A percentile compares a stretch with the other conserved stretches of the same genome.
Evolutionary conservation across 2,329 filamentous ascomycete genomes (phyloP).

Genomic region (Aspergillus sp.): DNA sequence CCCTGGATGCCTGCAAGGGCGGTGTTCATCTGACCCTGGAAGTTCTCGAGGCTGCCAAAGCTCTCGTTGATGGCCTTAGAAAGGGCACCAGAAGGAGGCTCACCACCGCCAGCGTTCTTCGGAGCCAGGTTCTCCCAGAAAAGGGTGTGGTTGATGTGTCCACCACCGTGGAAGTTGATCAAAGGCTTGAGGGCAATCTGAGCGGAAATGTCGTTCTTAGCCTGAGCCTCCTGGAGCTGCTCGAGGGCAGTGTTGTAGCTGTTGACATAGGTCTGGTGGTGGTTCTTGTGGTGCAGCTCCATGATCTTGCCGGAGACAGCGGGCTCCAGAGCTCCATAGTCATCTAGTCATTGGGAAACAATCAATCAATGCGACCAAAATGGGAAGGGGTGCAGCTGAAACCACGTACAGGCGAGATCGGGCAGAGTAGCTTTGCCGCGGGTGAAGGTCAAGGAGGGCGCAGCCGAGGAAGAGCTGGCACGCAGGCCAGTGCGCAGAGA

Average conservation of each 20-base stretch:
- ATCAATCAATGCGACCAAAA: neutral
- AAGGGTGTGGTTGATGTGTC: slow-evolving; percentile 63
- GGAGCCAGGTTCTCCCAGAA: slow-evolving; percentile 70
- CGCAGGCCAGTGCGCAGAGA: slow-evolving; percentile 71
- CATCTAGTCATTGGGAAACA: slow-evolving; percentile 59
- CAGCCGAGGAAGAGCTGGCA: slow-evolving; percentile 56
- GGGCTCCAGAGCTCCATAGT: slow-evolving; percentile 92
- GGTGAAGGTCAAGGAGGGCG: slow-evolving; percentile 73
- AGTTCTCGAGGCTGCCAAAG: slow-evolving; percentile 58
- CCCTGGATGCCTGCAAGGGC: slow-evolving; percentile 66
- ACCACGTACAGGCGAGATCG: slow-evolving; percentile 72
- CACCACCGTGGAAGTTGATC: slow-evolving; percentile 66
- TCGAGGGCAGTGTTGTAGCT: slow-evolving; percentile 79
- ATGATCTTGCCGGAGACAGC: slow-evolving; percentile 86
- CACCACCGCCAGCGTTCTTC: slow-evolving; percentile 61
- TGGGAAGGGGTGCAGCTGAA: neutral
- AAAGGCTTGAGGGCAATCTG: slow-evolving; percentile 60
- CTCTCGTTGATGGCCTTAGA: slow-evolving; percentile 58
- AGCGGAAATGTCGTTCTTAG: slow-evolving; percentile 54
- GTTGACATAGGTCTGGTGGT: slow-evolving; percentile 92
- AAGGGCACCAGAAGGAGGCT: slow-evolving; percentile 60
- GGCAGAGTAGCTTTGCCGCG: slow-evolving; percentile 91
- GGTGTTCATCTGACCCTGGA: slow-evolving; percentile 65
- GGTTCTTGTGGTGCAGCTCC: slow-evolving; percentile 92
- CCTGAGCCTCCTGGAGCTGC: slow-evolving; percentile 62